Base-by-base conservation (phyloP, 768 basidiomycete genomes). In the Tricholoma saponaceum region DNA sequence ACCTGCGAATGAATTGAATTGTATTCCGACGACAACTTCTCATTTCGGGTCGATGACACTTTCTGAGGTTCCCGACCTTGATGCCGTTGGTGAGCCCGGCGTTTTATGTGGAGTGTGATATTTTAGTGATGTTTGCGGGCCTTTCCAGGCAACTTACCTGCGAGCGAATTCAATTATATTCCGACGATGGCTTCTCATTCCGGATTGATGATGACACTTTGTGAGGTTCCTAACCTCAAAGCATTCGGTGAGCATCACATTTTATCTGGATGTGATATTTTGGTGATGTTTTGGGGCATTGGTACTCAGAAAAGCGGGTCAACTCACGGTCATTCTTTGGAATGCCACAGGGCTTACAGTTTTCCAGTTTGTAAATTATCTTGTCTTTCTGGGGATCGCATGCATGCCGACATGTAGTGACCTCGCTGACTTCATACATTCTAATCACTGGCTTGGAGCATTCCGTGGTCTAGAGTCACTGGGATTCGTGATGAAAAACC, bases 351-450 rank as follows among this genome's bases (percentile, higher is more conserved):
- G 62, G 2, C 33, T 64, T 12, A 64, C 62, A 2, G 46, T 57
- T 7, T 30, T 64, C 6, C 62, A 64, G 49, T 50, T 57, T 0
- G 62, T 51, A 14, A 64, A 64, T 26, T 55, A 53, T 25, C 41
- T 64, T 9, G 60, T 52, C 9, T 41, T 61, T 30, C 44, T 61
- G 23, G 54, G 58, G 5, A 26, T 64, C 13, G 54, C 54, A 16
- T 7, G 26, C 1, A 26, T 33, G 8, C 63, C 63, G 1, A 33
- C 32, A 10, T 23, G 51, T 14, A 26, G 7, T 4, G 33, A 28
- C n/a, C 44, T 64, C 30, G 63, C 58, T 4, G 53, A 56, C 10
- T 64, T 60, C 57, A 54, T 62, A n/a, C 23, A 44, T 22, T 35
- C 39, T n/a, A 35, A 57, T 16, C 18, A 28, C 5, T 14, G 51